Evolutionary conservation across 805 yeast genomes (phyloP).

Genomic region (Lachancea thermotolerans): DNA sequence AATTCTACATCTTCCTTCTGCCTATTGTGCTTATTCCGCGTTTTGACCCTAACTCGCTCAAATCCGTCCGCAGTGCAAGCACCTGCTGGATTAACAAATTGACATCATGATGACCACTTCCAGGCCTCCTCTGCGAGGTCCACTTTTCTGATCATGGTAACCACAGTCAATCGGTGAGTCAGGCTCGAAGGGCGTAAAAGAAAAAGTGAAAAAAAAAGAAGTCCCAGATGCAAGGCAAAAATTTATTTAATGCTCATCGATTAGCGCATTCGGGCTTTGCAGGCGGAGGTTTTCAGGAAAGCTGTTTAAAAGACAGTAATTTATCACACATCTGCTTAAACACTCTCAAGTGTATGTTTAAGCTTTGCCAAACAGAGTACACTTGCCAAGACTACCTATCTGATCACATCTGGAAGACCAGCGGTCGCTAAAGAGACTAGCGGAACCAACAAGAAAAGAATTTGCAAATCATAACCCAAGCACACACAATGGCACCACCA

Average conservation of each 20-base stretch:
- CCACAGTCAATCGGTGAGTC: background rate
- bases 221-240: background rate
- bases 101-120: slow-evolving; percentile 2
- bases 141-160: too few relatives aligned
- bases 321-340: background rate
- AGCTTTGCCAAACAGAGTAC: slow-evolving; percentile 26
- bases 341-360: slow-evolving; percentile 24
- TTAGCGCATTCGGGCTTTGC: background rate
- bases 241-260: background rate
- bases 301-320: background rate
- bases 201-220: background rate
- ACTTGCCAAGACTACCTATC: slow-evolving; percentile 45
- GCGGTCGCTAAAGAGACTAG: slow-evolving; percentile 30
- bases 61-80: too few relatives aligned
- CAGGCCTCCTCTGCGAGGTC: background rate
- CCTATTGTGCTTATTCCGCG: too few relatives aligned
- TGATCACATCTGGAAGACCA: slow-evolving; percentile 49
- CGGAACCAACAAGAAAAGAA: background rate
- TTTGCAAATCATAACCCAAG: slow-evolving; percentile 3
- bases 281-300: background rate
- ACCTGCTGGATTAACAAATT: background rate
- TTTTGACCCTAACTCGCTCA: too few relatives aligned
- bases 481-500: slow-evolving; percentile 34
- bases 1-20: too few relatives aligned
- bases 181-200: background rate